phyloP scores from a whole-genome alignment of 768 basidiomycete genomes.

The Leucosporidium scottii region DNA sequence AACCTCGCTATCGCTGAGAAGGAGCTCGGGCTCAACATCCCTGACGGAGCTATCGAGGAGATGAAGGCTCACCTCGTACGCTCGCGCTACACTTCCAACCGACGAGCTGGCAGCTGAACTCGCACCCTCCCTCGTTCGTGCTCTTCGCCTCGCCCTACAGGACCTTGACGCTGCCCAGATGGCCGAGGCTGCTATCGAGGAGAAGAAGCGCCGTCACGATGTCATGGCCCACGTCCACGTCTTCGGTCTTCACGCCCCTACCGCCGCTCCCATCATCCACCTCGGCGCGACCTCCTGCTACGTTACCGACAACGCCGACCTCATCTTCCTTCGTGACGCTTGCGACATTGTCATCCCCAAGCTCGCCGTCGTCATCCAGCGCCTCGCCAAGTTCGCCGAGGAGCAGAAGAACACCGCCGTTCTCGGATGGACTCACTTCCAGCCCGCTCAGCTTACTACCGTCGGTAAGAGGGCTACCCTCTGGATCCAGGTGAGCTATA shows the following conservation, averaged over 20 bases:
- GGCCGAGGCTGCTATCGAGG: constrained; percentile 80
- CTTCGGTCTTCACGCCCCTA: constrained; percentile 47
- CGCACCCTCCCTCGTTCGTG: neutral
- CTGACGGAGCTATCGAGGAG: constrained; percentile 83
- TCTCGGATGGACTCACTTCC: constrained; percentile 97
- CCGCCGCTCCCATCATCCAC: constrained; percentile 43
- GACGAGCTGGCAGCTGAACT: constrained; percentile 2
- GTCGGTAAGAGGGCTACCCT: constrained; percentile 94
- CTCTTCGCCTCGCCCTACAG: constrained; percentile 44
- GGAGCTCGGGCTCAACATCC: constrained; percentile 81
- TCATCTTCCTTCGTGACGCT: constrained; percentile 89
- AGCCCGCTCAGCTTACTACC: constrained; percentile 95
- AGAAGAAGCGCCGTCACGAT: constrained; percentile 95
- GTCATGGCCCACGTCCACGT: constrained; percentile 99
- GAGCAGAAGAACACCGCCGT: constrained; percentile 84
- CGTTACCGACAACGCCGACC: constrained; percentile 97
- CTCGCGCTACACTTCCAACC: neutral
- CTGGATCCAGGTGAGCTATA: constrained; percentile 72
- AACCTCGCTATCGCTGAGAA: constrained; percentile 95
- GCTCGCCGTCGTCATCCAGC: constrained; percentile 80
- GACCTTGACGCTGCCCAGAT: constrained; percentile 82
- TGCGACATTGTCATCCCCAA: constrained; percentile 77
- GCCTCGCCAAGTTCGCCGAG: constrained; percentile 73
- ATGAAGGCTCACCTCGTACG: constrained; percentile 87
- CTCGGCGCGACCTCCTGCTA: constrained; percentile 97